These are phyloP conservation scores for Pythium sukuiense DNA, from an alignment of 352 stramenopile genomes.

Conservation along the genomic window DNA sequence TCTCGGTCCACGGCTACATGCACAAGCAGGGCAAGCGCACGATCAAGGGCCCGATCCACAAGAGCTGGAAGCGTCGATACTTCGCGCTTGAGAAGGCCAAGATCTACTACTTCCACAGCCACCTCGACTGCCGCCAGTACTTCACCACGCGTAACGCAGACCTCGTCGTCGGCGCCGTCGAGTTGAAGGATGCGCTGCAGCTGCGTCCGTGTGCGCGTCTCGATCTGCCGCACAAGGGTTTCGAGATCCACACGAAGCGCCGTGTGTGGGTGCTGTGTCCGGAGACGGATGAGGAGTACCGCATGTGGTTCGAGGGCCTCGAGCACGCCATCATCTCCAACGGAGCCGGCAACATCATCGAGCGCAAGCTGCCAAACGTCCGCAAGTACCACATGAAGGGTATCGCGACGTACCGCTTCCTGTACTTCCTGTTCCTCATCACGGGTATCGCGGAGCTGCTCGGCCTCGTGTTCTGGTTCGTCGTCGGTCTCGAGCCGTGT, in stretches of 20 bases:
- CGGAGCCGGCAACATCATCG: slow-evolving; percentile 84
- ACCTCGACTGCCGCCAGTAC: slow-evolving; percentile 85
- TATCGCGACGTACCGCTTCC: slow-evolving; percentile 72
- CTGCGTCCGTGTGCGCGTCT: slow-evolving; percentile 77
- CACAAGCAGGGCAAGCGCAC: slow-evolving; percentile 88
- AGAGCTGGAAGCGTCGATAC: slow-evolving; percentile 86
- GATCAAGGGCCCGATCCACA: slow-evolving; percentile 87
- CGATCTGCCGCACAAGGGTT: slow-evolving; percentile 84
- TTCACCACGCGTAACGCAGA: slow-evolving; percentile 84
- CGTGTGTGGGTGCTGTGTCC: slow-evolving; percentile 86
- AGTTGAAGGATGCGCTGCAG: slow-evolving; percentile 85
- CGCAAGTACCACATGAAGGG: slow-evolving; percentile 91
- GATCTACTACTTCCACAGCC: slow-evolving; percentile 89
- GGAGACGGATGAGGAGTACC: slow-evolving; percentile 84
- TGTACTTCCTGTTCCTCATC: slow-evolving; percentile 85
- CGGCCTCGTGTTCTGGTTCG: slow-evolving; percentile 84
- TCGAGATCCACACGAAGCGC: slow-evolving; percentile 85
- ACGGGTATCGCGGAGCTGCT: slow-evolving; percentile 70
- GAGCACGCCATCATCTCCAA: slow-evolving; percentile 78
- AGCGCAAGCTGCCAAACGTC: slow-evolving; percentile 85
- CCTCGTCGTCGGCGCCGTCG: slow-evolving; percentile 75
- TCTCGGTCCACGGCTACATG: slow-evolving; percentile 88
- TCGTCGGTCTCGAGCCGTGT: slow-evolving; percentile 75
- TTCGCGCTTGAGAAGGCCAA: slow-evolving; percentile 86
- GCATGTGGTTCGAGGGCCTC: slow-evolving; percentile 84